phyloP scores from a whole-genome alignment of 768 basidiomycete species.

The Suillus brevipes region DNA sequence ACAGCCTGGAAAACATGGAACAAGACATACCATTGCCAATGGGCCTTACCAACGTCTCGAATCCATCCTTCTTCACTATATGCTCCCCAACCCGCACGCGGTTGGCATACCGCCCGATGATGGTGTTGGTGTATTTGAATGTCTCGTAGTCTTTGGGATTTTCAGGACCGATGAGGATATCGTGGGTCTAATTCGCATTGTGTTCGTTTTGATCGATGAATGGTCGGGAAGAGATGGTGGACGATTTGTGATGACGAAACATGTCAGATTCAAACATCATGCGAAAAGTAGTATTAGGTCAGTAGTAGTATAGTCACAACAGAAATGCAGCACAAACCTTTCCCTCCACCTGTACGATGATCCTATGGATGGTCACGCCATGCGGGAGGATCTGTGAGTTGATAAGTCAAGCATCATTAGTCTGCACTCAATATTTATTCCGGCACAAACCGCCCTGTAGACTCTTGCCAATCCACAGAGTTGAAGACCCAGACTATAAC shows the following conservation, averaged over 20 bases:
- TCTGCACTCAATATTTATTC: neutral
- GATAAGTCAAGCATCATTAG: neutral
- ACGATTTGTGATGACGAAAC: too few relatives aligned
- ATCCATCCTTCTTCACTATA: conserved; percentile 51
- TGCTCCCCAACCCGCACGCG: conserved; percentile 64
- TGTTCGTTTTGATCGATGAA: neutral
- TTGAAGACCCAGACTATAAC: neutral
- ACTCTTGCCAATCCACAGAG: neutral
- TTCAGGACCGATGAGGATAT: conserved; percentile 75
- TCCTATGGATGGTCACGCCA: conserved; percentile 67
- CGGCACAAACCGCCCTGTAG: neutral
- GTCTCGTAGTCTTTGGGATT: conserved; percentile 53
- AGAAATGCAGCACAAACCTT: conserved; percentile 41
- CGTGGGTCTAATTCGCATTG: conserved; percentile 53
- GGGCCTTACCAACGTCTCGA: conserved; percentile 47
- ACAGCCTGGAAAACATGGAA: too few relatives aligned
- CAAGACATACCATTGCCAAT: conserved; percentile 38
- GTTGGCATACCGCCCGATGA: conserved; percentile 74
- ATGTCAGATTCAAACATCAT: neutral
- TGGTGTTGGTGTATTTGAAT: conserved; percentile 71
- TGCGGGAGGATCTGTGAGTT: conserved; percentile 56
- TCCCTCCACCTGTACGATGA: conserved; percentile 66
- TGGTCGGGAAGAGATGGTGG: neutral
- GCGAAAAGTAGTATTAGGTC: neutral
- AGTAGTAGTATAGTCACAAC: conserved; percentile 1